phyloP scores from a whole-genome alignment of 805 yeast genomes.

The Kregervanrija fluxuum region DNA sequence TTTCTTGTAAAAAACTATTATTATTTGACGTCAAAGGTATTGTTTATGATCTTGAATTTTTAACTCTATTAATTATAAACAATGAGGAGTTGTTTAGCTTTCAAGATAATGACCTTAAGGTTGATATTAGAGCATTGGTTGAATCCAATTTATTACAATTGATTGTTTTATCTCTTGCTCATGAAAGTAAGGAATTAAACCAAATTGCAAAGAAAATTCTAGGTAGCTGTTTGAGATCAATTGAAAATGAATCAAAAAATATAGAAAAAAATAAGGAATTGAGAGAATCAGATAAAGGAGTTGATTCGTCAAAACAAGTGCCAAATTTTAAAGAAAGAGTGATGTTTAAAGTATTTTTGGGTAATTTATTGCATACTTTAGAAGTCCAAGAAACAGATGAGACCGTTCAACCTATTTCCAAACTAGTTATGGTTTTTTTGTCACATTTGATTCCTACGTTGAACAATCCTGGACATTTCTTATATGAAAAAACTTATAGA shows the following conservation, averaged over 20 bases:
- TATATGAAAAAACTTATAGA: slow-evolving; percentile 65
- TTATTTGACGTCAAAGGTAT: slow-evolving; percentile 11
- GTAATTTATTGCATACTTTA: slow-evolving; percentile 36
- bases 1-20: slow-evolving; percentile 14
- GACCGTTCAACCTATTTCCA: slow-evolving; percentile 23
- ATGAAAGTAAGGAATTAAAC: slow-evolving; percentile 21
- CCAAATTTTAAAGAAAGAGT: slow-evolving; percentile 46
- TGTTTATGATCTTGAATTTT: slow-evolving; percentile 64
- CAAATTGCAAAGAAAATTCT: slow-evolving; percentile 39
- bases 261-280: slow-evolving; percentile 14
- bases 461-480: slow-evolving; percentile 60
- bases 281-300: slow-evolving; percentile 5
- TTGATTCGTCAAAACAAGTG: slow-evolving; percentile 3
- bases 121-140: slow-evolving; percentile 50
- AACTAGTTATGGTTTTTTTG: slow-evolving; percentile 47
- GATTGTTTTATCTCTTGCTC: slow-evolving; percentile 40
- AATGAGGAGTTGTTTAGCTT: slow-evolving; percentile 53
- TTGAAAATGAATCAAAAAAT: slow-evolving; percentile 31
- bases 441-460: slow-evolving; percentile 52
- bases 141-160: slow-evolving; percentile 50
- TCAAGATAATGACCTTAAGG: slow-evolving; percentile 13
- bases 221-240: slow-evolving; percentile 34
- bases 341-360: slow-evolving; percentile 46
- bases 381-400: slow-evolving; percentile 14
- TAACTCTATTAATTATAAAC: slow-evolving; percentile 53